Conservation (phyloP, 2,329 filamentous ascomycete genomes). For the Myriosclerotinia curreyana region DNA sequence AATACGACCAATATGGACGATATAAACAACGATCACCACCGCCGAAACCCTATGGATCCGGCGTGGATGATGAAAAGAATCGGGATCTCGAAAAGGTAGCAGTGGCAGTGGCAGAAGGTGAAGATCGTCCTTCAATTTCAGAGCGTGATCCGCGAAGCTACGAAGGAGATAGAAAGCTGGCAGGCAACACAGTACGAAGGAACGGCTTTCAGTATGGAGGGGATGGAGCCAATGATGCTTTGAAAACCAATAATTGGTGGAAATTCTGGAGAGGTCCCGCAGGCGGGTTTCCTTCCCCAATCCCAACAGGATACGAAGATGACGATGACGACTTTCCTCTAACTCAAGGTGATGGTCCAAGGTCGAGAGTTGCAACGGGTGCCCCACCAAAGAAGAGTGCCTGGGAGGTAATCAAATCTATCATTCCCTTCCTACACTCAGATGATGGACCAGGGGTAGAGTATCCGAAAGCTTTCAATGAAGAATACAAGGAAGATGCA, state of each 20-base stretch:
- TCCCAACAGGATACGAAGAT: conserved; percentile 55
- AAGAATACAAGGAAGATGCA: conserved; percentile 58
- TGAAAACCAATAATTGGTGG: conserved; percentile 47
- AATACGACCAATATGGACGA: conserved; percentile 36
- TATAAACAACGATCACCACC: conserved; percentile 25
- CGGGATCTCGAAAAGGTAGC: conserved; percentile 12
- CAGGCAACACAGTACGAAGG: conserved; percentile 33
- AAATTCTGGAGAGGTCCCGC: conserved; percentile 63
- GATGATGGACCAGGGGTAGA: conserved; percentile 35
- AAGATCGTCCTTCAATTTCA: conserved; percentile 19
- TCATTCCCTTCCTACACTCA: conserved; percentile 47
- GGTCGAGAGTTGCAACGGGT: conserved; percentile 13
- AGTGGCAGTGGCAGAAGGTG: conserved; percentile 20
- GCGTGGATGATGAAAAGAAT: conserved; percentile 28
- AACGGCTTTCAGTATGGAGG: conserved; percentile 27
- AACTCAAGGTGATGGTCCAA: conserved; percentile 39
- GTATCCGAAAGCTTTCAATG: conserved; percentile 63
- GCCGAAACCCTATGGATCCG: conserved; percentile 28
- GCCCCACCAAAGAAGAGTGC: conserved; percentile 46
- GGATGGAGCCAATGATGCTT: conserved; percentile 27
- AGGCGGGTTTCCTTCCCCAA: conserved; percentile 58
- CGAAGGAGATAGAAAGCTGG: conserved; percentile 20
- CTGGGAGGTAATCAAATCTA: conserved; percentile 50
- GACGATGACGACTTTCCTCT: conserved; percentile 43
- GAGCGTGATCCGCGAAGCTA: not conserved